Conservation (phyloP, 2,329 filamentous ascomycete species). For the Ceratocystiopsis brevicomis region DNA sequence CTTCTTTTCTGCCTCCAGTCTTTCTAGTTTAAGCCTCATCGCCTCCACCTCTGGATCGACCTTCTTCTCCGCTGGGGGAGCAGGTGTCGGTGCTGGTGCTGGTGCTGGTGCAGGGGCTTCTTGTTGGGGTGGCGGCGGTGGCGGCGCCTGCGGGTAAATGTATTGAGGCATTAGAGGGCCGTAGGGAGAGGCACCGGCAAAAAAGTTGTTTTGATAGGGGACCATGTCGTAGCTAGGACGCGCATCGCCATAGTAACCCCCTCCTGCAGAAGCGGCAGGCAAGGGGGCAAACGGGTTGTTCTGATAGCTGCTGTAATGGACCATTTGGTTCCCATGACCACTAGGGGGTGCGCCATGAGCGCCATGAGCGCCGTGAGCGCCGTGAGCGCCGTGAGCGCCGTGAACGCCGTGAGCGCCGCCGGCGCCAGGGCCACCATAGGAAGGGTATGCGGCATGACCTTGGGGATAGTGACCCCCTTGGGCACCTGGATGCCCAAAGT, state of each 20-base stretch:
- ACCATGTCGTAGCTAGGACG: constrained; percentile 29
- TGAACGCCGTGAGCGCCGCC: constrained; percentile 26
- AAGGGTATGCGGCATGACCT: too few relatives aligned
- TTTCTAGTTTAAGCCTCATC: constrained; percentile 40
- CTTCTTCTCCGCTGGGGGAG: constrained; percentile 18
- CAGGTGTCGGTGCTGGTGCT: constrained; percentile 20
- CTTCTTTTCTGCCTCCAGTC: constrained; percentile 27
- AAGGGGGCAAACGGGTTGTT: constrained; percentile 27
- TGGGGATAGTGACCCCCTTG: too few relatives aligned
- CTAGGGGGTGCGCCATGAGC: constrained; percentile 22
- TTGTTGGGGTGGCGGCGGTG: constrained; percentile 20
- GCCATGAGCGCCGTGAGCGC: constrained; percentile 26
- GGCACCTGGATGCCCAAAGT: constrained; percentile 9
- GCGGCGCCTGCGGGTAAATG: constrained; percentile 21
- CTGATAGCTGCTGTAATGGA: constrained; percentile 23
- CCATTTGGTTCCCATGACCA: constrained; percentile 21
- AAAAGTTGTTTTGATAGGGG: constrained; percentile 24
- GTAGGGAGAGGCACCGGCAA: constrained; percentile 13
- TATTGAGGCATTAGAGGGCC: constrained; percentile 20
- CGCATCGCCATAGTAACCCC: constrained; percentile 23
- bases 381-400: constrained; percentile 22
- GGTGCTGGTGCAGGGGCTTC: constrained; percentile 19
- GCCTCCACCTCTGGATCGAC: constrained; percentile 37
- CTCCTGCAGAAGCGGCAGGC: constrained; percentile 15
- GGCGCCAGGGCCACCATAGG: constrained; percentile 7